A percentile compares a stretch with the other conserved stretches of the same genome.
phyloP scores from a whole-genome alignment of 805 yeast genomes.

The Clavispora vitiphila region DNA sequence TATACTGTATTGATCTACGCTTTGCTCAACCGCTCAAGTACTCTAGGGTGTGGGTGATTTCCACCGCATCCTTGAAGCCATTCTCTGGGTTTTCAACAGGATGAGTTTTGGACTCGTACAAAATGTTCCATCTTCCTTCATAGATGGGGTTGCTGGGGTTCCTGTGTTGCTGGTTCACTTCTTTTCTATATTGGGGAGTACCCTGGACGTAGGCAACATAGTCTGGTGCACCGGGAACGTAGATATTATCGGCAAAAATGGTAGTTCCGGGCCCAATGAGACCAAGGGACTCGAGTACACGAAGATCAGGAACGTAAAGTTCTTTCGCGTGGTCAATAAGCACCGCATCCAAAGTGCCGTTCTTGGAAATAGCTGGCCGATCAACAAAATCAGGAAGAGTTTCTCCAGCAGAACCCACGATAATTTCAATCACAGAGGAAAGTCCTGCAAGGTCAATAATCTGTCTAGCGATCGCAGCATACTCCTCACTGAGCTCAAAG shows the following conservation, averaged over 20 bases:
- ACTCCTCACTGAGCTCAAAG: constrained; percentile 28
- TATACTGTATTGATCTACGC: not conserved
- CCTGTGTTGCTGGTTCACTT: constrained; percentile 18
- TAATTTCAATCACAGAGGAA: constrained; percentile 22
- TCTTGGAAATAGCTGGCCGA: constrained; percentile 7
- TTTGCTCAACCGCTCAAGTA: constrained; percentile 23
- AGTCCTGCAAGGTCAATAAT: constrained; percentile 33
- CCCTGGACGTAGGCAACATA: constrained; percentile 33
- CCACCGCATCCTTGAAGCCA: constrained; percentile 23
- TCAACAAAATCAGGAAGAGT: constrained; percentile 23
- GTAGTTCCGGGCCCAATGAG: constrained; percentile 36
- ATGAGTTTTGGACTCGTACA: constrained; percentile 31
- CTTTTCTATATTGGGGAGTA: constrained; percentile 33
- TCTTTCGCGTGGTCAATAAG: constrained; percentile 40
- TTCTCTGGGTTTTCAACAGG: constrained; percentile 12
- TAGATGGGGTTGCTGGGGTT: constrained; percentile 26
- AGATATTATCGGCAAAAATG: constrained; percentile 35
- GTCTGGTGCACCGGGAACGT: constrained; percentile 34
- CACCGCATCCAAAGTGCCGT: constrained; percentile 27
- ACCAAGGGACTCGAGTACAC: constrained; percentile 36
- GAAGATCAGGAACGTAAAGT: constrained; percentile 36
- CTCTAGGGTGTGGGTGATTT: constrained; percentile 26
- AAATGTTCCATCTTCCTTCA: constrained; percentile 37
- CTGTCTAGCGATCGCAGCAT: constrained; percentile 25
- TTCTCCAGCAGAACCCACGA: constrained; percentile 29